These are phyloP conservation scores for Samsoniella hepiali DNA, from an alignment of 2,329 filamentous ascomycete species.

Conservation along the genomic window DNA sequence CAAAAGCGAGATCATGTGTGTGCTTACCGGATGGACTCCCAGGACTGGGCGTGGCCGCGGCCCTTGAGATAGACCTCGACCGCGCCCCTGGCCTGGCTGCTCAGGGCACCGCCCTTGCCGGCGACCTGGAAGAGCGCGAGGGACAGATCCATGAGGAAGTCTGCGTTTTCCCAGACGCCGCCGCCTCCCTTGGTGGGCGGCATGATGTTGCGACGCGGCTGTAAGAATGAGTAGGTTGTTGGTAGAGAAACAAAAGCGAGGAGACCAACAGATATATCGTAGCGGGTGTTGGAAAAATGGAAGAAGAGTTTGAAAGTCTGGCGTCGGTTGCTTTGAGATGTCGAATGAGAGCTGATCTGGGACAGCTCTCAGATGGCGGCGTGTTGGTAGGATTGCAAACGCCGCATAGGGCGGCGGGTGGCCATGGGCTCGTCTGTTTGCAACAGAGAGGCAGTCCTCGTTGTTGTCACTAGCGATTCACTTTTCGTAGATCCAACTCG, in stretches of 20 bases:
- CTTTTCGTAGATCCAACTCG: background rate
- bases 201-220: background rate
- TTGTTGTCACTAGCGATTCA: background rate
- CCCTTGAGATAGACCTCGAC: constrained; percentile 34
- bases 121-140: constrained; percentile 33
- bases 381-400: background rate
- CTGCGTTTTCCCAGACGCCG: constrained; percentile 32
- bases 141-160: constrained; percentile 34
- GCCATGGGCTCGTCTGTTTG: background rate
- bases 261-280: background rate
- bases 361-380: background rate
- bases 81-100: constrained; percentile 27
- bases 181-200: background rate
- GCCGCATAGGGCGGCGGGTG: background rate
- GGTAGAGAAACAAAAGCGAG: constrained; percentile 20
- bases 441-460: background rate
- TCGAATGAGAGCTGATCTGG: background rate
- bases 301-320: background rate
- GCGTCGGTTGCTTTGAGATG: background rate
- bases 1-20: background rate
- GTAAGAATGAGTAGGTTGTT: too few relatives aligned
- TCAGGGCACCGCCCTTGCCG: constrained; percentile 28
- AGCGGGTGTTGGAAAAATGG: too few relatives aligned
- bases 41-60: constrained; percentile 36
- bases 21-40: constrained; percentile 45